Evolutionary conservation across 2,329 filamentous ascomycete species (phyloP), one percentile per base, ranked within the genome.

Genomic region (Ceratocystis ficicola): DNA sequence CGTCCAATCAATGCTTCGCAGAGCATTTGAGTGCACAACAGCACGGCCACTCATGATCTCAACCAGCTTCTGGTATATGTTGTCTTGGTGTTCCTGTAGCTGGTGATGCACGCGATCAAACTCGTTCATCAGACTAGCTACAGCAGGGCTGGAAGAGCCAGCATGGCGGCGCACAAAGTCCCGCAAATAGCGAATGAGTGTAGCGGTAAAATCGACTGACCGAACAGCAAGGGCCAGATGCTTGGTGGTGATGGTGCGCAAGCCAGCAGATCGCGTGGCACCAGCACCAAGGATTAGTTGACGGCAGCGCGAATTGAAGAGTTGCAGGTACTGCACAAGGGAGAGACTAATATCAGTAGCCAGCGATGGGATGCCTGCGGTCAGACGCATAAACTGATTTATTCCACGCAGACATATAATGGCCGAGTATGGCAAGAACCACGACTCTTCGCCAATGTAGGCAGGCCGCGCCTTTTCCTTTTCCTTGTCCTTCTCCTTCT

Each of bases 171-270:
- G 87, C 25, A 95, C 85, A 70, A 95, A 96, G 75, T 97, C 94
- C 57, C 93, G 86, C 32, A 96, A 82, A 73, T 97, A 92, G 0
- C 94, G 93, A 3, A 96, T 86, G 1, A 97, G 79, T 0, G 90
- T 86, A 28, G 92, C 88, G 59, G 95, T 85, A 73, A 99, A 96
- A 57, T 88, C 87, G 22, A 97, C 77, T 0, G 92, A 89, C 74
- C 96, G 93, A 0, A 89, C 92, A 1, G 94, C 92, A 20, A 97
- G 84, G 0, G 94, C 92, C 1, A 99, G 82, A 75, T 99, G 93
- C 71, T 94, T 94, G 0, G 94, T 96, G 0, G 90, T 96, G 73
- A 99, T 99, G 72, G 96, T 96, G 74, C 91, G 96, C 22, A 99
- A 79, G 0, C 93, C 93, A 0, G 92, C 94, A 28, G 88, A 91